Evolutionary conservation across 1,284 basidiomycete species (phyloP).

Genomic region (Naganishia sp.): DNA sequence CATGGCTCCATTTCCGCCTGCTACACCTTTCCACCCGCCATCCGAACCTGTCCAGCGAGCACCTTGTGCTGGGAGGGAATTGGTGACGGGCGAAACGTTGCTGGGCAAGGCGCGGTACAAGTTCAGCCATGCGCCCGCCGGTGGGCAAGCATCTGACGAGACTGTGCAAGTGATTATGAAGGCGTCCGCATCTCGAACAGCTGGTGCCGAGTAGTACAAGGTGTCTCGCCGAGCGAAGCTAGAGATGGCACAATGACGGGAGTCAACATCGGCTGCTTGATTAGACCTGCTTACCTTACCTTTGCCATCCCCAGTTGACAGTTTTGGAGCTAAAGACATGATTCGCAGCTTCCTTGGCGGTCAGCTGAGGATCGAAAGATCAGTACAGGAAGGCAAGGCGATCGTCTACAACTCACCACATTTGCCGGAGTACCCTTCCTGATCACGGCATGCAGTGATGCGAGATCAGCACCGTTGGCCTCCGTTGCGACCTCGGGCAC

Average conservation of each 20-base stretch:
- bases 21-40: constrained; percentile 36
- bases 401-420: not conserved
- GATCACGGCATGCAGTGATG: not conserved
- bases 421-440: constrained; percentile 2
- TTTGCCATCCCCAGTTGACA: constrained; percentile 79
- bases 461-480: not conserved
- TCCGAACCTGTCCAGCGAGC: constrained; percentile 23
- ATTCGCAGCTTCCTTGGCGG: constrained; percentile 76
- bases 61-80: constrained; percentile 19
- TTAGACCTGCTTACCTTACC: constrained; percentile 13
- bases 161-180: constrained; percentile 79
- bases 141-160: constrained; percentile 65
- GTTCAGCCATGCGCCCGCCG: constrained; percentile 56
- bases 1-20: constrained; percentile 47
- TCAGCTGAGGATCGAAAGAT: constrained; percentile 56
- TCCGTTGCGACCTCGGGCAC: constrained; percentile 32
- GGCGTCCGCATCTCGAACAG: constrained; percentile 61
- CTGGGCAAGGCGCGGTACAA: constrained; percentile 34
- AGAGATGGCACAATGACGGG: not conserved
- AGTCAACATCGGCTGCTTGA: not conserved
- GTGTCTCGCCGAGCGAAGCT: constrained; percentile 75
- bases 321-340: constrained; percentile 81
- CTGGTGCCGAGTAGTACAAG: constrained; percentile 65
- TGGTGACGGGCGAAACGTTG: constrained; percentile 4
- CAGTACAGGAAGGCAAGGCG: not conserved